phyloP scores from a whole-genome alignment of 495 filamentous ascomycete species.

The Stereocaulon alpinum region DNA sequence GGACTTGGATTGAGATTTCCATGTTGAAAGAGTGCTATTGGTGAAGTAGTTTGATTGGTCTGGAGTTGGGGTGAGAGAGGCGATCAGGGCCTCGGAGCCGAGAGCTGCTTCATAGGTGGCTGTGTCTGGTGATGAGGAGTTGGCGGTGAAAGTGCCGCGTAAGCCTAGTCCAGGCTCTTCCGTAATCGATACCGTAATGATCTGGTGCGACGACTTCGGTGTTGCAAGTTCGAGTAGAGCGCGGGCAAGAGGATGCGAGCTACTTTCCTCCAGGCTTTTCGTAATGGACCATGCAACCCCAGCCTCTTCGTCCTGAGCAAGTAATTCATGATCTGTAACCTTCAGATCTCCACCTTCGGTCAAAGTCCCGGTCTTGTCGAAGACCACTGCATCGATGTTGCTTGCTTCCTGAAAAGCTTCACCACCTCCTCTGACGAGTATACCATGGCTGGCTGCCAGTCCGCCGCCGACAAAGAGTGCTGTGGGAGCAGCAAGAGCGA shows the following conservation, averaged over 20 bases:
- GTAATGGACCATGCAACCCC: constrained; percentile 43
- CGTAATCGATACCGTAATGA: constrained; percentile 39
- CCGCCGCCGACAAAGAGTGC: constrained; percentile 88
- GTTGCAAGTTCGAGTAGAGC: constrained; percentile 65
- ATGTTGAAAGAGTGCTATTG: constrained; percentile 42
- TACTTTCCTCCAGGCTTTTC: constrained; percentile 65
- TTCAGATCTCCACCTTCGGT: constrained; percentile 74
- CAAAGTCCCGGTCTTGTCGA: constrained; percentile 93
- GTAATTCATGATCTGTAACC: constrained; percentile 60
- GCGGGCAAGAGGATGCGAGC: constrained; percentile 77
- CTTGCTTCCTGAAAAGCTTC: constrained; percentile 95
- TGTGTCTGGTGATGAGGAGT: constrained; percentile 18
- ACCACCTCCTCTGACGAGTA: constrained; percentile 89
- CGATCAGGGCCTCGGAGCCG: constrained; percentile 72
- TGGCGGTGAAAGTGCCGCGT: constrained; percentile 52
- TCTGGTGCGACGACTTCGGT: constrained; percentile 24
- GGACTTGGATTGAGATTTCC: constrained; percentile 65
- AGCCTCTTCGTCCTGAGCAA: constrained; percentile 32
- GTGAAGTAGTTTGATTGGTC: constrained; percentile 31
- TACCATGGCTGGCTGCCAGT: constrained; percentile 76
- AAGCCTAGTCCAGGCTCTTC: constrained; percentile 80
- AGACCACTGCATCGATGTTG: constrained; percentile 73
- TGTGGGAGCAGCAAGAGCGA: constrained; percentile 86
- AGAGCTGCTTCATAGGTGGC: constrained; percentile 56
- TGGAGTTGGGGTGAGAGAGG: constrained; percentile 24